Conservation (phyloP, 2,329 filamentous ascomycete genomes). For the Diaporthe aspalathi region DNA sequence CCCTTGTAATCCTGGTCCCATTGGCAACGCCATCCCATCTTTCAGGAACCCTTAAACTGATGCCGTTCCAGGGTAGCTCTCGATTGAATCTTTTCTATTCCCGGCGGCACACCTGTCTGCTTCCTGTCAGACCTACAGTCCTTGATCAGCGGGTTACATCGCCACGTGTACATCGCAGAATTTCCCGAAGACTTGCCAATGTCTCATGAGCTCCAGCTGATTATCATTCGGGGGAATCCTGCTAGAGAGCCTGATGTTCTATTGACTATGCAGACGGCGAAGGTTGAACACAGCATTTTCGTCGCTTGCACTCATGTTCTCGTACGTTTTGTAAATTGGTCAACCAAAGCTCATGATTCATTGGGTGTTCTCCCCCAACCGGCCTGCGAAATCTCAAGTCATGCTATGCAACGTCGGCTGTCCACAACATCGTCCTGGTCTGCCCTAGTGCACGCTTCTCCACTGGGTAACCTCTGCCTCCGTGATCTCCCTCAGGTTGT, state of each 20-base stretch:
- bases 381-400: not conserved
- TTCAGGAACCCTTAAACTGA: slow-evolving; percentile 11
- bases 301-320: not conserved
- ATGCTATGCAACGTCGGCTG: slow-evolving; percentile 6
- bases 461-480: slow-evolving; percentile 74
- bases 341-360: not conserved
- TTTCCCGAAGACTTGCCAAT: not conserved
- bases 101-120: not conserved
- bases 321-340: not conserved
- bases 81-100: not conserved
- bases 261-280: no score
- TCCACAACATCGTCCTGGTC: not conserved
- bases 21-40: slow-evolving; percentile 18
- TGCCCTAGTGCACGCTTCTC: slow-evolving; percentile 52
- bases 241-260: no score
- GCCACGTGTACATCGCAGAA: no score
- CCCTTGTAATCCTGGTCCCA: not conserved
- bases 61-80: slow-evolving; percentile 5
- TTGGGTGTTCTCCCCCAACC: not conserved
- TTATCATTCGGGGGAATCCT: not conserved
- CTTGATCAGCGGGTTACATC: not conserved
- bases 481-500: slow-evolving; percentile 80
- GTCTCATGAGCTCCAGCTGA: not conserved
- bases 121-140: not conserved
- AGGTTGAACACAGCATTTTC: not conserved